A percentile compares a stretch with the other conserved stretches of the same genome.
Conservation (phyloP, 2,329 filamentous ascomycete species). For the Taxawa tesnikishii region DNA sequence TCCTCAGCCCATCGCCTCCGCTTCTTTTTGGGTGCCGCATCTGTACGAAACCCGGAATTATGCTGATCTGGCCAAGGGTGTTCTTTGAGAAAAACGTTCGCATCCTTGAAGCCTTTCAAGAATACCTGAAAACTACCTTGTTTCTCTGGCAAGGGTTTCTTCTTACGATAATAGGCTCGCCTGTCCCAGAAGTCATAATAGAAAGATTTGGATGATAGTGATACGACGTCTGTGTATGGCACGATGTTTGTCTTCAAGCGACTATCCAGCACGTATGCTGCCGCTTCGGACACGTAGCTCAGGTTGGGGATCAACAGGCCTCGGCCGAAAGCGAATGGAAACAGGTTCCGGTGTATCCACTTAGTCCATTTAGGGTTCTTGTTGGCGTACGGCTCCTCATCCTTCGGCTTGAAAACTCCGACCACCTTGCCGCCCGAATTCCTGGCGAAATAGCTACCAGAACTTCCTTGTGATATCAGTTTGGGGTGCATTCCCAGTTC, state of each 20-base stretch:
- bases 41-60: constrained; percentile 53
- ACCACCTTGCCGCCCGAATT: constrained; percentile 88
- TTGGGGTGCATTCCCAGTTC: constrained; percentile 83
- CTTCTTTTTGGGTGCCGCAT: constrained; percentile 48
- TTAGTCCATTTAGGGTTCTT: constrained; percentile 99
- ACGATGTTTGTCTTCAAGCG: constrained; percentile 86
- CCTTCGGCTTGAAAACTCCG: constrained; percentile 97
- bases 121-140: constrained; percentile 96
- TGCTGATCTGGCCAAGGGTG: constrained; percentile 95
- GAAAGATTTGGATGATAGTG: constrained; percentile 90
- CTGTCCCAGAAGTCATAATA: constrained; percentile 98
- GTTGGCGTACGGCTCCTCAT: constrained; percentile 94
- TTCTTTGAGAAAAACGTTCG: constrained; percentile 87
- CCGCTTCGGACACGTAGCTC: constrained; percentile 94
- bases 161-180: constrained; percentile 74
- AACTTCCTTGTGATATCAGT: constrained; percentile 94
- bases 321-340: constrained; percentile 92
- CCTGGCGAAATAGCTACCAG: constrained; percentile 93
- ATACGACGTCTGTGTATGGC: constrained; percentile 91
- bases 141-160: constrained; percentile 77
- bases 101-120: constrained; percentile 91
- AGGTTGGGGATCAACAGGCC: constrained; percentile 94
- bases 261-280: constrained; percentile 86
- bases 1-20: constrained; percentile 65
- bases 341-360: constrained; percentile 96